phyloP scores from a whole-genome alignment of 208 protist genomes.

The Phytomonas serpens region DNA sequence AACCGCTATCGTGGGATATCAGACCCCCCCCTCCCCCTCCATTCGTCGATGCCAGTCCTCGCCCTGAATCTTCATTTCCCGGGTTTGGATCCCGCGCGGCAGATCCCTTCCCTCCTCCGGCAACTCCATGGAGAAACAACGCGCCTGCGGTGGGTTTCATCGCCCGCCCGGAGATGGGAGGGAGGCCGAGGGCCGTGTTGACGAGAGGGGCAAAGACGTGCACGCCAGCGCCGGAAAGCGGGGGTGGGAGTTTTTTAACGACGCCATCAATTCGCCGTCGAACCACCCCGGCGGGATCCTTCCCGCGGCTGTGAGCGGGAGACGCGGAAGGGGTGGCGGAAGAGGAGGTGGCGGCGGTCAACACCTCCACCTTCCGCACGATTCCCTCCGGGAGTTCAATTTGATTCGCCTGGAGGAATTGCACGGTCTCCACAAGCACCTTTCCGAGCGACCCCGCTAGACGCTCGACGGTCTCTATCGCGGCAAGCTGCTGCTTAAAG shows the following conservation, averaged over 20 bases:
- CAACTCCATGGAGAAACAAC: too few species aligned
- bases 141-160: too few species aligned
- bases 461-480: conserved; percentile 10
- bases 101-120: too few species aligned
- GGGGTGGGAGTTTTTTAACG: background rate
- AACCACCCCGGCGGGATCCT: too few species aligned
- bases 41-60: too few species aligned
- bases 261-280: background rate
- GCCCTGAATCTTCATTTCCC: too few species aligned
- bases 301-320: too few species aligned
- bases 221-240: background rate
- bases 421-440: conserved; percentile 28
- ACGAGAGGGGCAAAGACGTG: background rate
- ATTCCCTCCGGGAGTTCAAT: conserved; percentile 20
- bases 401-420: conserved; percentile 20
- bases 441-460: conserved; percentile 16
- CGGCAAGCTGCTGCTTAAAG: conserved; percentile 23
- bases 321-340: too few species aligned
- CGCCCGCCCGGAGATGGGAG: background rate
- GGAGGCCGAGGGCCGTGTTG: background rate
- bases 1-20: too few species aligned
- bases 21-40: too few species aligned
- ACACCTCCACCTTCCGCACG: conserved; percentile 11
- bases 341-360: background rate
- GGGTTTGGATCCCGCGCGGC: too few species aligned